phyloP scores from a whole-genome alignment of 2,329 filamentous ascomycete genomes.

The Colletotrichum spaethianum region DNA sequence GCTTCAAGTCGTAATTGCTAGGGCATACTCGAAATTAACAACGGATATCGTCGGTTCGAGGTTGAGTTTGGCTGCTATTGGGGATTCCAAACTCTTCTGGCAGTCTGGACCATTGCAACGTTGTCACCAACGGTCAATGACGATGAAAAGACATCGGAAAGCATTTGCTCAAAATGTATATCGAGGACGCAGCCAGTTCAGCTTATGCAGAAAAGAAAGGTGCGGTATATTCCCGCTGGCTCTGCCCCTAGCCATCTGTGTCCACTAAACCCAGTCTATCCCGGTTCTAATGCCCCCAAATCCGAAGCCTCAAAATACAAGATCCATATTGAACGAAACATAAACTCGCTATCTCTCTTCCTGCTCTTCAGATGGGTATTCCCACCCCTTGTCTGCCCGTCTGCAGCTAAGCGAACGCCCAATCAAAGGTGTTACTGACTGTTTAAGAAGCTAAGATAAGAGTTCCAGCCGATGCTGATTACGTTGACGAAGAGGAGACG shows the following conservation, averaged over 20 bases:
- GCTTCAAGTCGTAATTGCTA: not conserved
- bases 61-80: not conserved
- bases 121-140: not conserved
- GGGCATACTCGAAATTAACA: not conserved
- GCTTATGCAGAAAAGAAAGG: not conserved
- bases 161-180: not conserved
- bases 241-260: slow-evolving; percentile 4
- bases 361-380: not conserved
- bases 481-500: slow-evolving; percentile 90
- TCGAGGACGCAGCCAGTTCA: not conserved
- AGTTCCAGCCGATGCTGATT: slow-evolving; percentile 78
- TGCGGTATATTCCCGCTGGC: slow-evolving; percentile 6
- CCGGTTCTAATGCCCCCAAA: not conserved
- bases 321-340: not conserved
- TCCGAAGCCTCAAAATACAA: not conserved
- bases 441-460: slow-evolving; percentile 74
- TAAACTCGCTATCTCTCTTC: not conserved
- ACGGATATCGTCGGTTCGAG: not conserved
- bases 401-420: not conserved
- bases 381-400: not conserved
- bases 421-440: slow-evolving; percentile 52
- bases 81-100: not conserved
- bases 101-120: not conserved
- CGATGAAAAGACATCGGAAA: not conserved
- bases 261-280: slow-evolving; percentile 20